Conservation (phyloP, 306 rosid genomes). For the Mimosa bimucronata region DNA sequence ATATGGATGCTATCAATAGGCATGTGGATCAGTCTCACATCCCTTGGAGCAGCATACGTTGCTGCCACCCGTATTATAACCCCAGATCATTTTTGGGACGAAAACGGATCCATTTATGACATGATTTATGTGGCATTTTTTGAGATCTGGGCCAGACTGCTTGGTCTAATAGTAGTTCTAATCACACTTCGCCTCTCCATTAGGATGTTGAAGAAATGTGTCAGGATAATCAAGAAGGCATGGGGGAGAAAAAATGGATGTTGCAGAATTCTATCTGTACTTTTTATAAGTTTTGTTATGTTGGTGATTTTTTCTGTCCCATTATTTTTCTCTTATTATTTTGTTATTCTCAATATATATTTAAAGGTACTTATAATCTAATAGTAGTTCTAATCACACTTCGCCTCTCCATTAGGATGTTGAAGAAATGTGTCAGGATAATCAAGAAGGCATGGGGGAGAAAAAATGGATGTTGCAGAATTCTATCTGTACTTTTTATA, state of each 20-base stretch:
- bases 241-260: no score
- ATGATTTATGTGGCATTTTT: not conserved
- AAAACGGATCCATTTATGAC: fast-evolving
- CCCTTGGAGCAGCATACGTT: not conserved
- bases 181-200: not conserved
- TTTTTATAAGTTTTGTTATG: no score
- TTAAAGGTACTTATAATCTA: no score
- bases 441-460: not conserved
- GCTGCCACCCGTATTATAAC: not conserved
- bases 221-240: not conserved
- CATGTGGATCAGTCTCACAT: not conserved
- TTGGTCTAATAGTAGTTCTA: not conserved
- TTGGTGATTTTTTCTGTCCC: no score
- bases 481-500: no score
- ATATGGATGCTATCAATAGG: not conserved
- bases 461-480: no score
- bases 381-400: not conserved
- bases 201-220: not conserved
- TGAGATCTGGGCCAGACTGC: not conserved
- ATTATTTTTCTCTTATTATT: no score
- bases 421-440: not conserved
- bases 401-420: not conserved
- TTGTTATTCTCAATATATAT: no score
- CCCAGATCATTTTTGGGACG: not conserved
- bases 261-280: no score